A percentile compares a stretch with the other conserved stretches of the same genome.
Evolutionary conservation across 225 moss, liverwort and hornwort species (phyloP).

Genomic region (Physcomitrellopsis africana): DNA sequence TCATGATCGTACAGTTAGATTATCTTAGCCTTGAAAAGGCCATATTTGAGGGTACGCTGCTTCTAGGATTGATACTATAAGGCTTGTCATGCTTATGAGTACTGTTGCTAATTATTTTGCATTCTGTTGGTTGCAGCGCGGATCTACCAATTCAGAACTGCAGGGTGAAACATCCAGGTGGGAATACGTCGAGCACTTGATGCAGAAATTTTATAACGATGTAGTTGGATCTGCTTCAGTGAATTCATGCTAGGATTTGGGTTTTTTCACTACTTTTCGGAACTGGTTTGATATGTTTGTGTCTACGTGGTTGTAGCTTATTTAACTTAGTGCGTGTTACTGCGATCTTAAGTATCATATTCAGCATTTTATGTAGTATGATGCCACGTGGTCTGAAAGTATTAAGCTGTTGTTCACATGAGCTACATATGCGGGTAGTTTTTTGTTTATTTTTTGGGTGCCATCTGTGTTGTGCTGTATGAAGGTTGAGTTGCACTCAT

Average conservation of each 20-base stretch:
- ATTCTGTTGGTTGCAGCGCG: conserved; percentile 41
- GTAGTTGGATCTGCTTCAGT: neutral
- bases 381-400: neutral
- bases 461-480: conserved; percentile 4
- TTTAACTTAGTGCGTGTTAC: conserved; percentile 10
- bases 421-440: neutral
- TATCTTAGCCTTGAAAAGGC: neutral
- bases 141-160: conserved; percentile 33
- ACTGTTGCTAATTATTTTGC: conserved; percentile 19
- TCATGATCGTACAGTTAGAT: neutral
- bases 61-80: conserved; percentile 13
- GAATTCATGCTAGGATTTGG: conserved; percentile 12
- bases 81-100: conserved; percentile 16
- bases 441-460: neutral
- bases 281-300: neutral
- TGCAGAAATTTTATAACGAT: neutral
- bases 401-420: neutral
- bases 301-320: neutral
- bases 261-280: conserved; percentile 13
- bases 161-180: conserved; percentile 38
- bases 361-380: conserved; percentile 10
- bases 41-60: conserved; percentile 14
- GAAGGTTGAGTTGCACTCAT: conserved; percentile 9
- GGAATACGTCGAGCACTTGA: conserved; percentile 20
- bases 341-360: neutral